A percentile compares a stretch with the other conserved stretches of the same genome.
These are phyloP conservation scores for Myrica gale DNA, from an alignment of 306 rosid genomes.

Conservation along the genomic window DNA sequence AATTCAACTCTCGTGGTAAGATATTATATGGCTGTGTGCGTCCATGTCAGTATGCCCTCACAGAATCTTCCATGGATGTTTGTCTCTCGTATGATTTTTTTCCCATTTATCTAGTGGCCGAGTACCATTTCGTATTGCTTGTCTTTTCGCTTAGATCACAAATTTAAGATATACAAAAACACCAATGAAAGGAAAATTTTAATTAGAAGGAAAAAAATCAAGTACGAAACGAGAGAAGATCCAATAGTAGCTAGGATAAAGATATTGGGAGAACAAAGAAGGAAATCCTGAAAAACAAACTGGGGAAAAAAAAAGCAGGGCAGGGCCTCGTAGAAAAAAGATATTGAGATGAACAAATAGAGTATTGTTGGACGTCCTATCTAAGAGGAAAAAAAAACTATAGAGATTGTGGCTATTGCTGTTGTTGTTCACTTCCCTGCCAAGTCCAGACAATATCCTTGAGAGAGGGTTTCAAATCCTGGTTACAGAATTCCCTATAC, in stretches of 20 bases:
- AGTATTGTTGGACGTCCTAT: slow-evolving; percentile 3
- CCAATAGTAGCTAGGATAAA: too few relatives aligned
- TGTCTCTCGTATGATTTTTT: neutral
- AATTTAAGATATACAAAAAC: neutral
- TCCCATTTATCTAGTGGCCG: neutral
- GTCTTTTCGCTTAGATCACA: neutral
- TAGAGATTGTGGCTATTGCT: slow-evolving; percentile 4
- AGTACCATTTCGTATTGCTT: neutral
- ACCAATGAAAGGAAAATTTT: too few relatives aligned
- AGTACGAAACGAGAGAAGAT: too few relatives aligned
- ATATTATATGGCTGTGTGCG: too few relatives aligned
- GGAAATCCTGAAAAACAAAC: neutral
- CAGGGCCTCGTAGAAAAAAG: neutral
- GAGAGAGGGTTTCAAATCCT: slow-evolving; percentile 48
- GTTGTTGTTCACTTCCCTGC: slow-evolving; percentile 42
- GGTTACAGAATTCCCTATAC: slow-evolving; percentile 45
- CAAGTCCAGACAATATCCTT: slow-evolving; percentile 63
- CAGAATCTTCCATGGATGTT: too few relatives aligned
- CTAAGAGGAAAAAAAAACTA: slow-evolving; percentile 18
- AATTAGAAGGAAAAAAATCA: too few relatives aligned
- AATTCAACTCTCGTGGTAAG: too few relatives aligned
- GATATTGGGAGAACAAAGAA: neutral
- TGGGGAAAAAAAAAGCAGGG: neutral
- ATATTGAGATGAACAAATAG: slow-evolving; percentile 1
- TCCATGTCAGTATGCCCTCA: too few relatives aligned